Base-by-base conservation (phyloP, 495 filamentous ascomycete genomes). In the Copromyces sp. region DNA sequence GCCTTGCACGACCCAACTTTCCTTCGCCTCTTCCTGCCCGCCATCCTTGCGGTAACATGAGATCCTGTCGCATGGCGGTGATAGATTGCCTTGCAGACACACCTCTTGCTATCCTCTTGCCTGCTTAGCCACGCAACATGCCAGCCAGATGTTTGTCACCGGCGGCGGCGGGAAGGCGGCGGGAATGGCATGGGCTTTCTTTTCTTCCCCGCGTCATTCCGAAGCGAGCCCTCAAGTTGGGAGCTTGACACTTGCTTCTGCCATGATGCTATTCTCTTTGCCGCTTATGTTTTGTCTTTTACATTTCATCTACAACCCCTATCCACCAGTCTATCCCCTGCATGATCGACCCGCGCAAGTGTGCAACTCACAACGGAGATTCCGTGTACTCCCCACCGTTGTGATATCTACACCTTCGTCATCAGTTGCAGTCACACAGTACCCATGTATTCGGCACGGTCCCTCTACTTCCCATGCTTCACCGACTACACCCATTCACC, bases 1-100 rank as follows among this genome's bases (percentile, higher is more conserved):
- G 47, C 39, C n/a, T 20, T 44, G 69, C 38, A 74, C 71, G 45
- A 73, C 70, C 72, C 72, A 69, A 74, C 12, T 65, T 65, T 24
- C n/a, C 44, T 47, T 35, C 6, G 29, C 53, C 53, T 65, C 53
- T 65, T 65, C 53, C 53, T 65, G 12, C 53, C 53, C 53, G 53
- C 53, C 53, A 35, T 65, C 29, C 53, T 35, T 65, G 53, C 29
- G 14, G 53, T 65, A 65, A 65, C 53, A 65, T 65, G 53, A 65
- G 53, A 65, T 65, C 29, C 53, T 65, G 53, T 65, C 29, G 53
- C 53, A 65, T 65, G 53, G 53, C 53, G 53, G 29, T 65, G 53
- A 65, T 65, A 65, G 29, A 11, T 37, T 17, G 29, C 53, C 53
- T 65, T 65, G 29, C 53, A 65, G 53, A 65, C 14, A 65, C 53